Base-by-base conservation (phyloP, 345 rosid species). In the Melaleuca quinquenervia region DNA sequence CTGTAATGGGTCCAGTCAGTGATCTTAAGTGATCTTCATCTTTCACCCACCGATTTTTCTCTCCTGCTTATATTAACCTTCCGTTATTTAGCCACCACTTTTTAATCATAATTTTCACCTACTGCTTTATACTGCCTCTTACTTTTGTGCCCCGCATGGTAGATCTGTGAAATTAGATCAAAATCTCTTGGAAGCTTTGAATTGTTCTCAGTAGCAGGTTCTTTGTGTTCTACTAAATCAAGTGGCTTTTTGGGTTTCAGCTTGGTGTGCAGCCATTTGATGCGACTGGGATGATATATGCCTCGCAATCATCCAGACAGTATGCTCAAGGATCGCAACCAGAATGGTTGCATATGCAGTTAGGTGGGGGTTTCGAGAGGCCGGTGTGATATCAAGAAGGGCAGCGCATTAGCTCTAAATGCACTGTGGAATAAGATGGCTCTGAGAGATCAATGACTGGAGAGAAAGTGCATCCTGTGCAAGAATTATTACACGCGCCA, bases 301-400 rank as follows among this genome's bases (percentile, higher is more conserved):
- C 92, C 32, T 88, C 92, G 83, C 98, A 91, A 90, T 88, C 89
- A 87, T 88, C 89, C 51, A 91, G 91, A 84, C 96, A 93, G 54
- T 90, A 88, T 84, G 89, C 88, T 45, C 90, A 92, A 87, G 86
- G 82, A 78, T 91, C 92, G 29, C 93, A 89, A 83, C 86, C 92
- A 0, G 94, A 94, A 75, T 96, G 98, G 98, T 91, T 95, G 56
- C 96, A 96, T 76, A 93, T 94, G 96, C 99, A 95, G 89, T 89
- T 90, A 83, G 94, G 94, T 52, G 93, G 93, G 84, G 90, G 87
- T 89, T 91, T 90, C 50, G 91, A 94, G 84, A 88, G 94, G 86
- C 87, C 91, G 50, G 50, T 89, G 32, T 92, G 89, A 90, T 62
- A 62, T 83, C 88, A 50, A 50, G 55, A 70, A 70, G 78, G 3